Conservation (phyloP, 2,329 filamentous ascomycete genomes). For the Mariannaea elegans region DNA sequence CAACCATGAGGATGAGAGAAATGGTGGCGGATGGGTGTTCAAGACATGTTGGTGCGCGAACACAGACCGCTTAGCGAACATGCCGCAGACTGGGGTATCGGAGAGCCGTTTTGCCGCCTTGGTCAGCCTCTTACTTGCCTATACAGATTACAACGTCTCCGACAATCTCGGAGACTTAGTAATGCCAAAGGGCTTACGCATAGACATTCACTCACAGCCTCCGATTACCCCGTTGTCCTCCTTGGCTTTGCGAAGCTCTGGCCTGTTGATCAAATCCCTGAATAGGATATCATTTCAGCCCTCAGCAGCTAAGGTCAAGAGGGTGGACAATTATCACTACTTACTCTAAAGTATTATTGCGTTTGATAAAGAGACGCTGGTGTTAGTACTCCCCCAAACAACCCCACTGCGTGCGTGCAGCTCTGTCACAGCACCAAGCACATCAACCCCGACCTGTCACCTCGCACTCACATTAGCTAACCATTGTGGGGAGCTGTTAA, state of each 20-base stretch:
- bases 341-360: no score
- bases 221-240: no score
- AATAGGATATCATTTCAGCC: no score
- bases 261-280: no score
- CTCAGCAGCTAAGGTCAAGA: no score
- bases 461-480: neutral
- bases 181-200: no score
- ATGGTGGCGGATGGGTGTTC: neutral
- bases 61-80: constrained; percentile 7
- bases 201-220: no score
- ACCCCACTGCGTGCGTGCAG: constrained; percentile 13
- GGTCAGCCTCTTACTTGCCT: neutral
- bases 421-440: constrained; percentile 11
- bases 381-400: constrained; percentile 8
- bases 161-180: no score
- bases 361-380: constrained; percentile 4
- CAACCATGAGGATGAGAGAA: constrained; percentile 12
- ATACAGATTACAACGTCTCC: neutral
- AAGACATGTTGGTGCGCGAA: neutral
- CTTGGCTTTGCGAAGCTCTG: no score
- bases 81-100: constrained; percentile 21
- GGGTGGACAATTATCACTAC: no score
- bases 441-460: constrained; percentile 3
- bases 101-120: neutral
- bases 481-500: constrained; percentile 2